Base-by-base conservation (phyloP, 1,284 basidiomycete genomes). In the Blastosporella zonata region DNA sequence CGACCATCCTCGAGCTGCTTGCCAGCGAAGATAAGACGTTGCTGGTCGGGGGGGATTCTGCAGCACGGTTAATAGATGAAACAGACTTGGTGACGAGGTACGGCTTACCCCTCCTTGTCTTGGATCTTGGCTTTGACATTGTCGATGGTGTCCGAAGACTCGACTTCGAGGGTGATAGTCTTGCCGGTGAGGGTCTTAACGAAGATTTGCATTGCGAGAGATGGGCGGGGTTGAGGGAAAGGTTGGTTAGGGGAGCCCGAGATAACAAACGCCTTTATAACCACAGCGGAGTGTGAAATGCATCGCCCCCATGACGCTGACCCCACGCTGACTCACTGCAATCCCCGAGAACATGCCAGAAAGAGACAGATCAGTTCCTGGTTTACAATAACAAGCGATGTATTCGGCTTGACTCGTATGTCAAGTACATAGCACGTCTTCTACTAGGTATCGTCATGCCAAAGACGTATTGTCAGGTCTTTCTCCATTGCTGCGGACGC, bases 81-180 rank as follows among this genome's bases (percentile, higher is more conserved):
- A 17, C 25, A 12, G 23, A 9, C 10, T 29, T 33, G 33, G 15
- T 17, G 23, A 20, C 15, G 9, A 17, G 12, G 4, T 9, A 20
- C 13, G 4, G 39, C 58, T 37, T 49, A 63, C 60, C 86, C 85
- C 61, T 90, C 87, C 71, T 90, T 89, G 69, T 90, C 87, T 67
- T 90, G 87, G 51, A 90, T 90, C 79, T 90, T 90, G 56, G 84
- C 78, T 71, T 89, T 87, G 15, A 61, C 59, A 28, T 61, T 61
- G 37, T 60, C 58, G 17, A 61, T 61, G 31, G 59, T 61, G 33
- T 61, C 58, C 0, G 59, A 60, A 22, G 58, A 89, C 75, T 91
- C 88, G 49, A 93, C 89, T 74, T 92, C 90, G 54, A 92, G 81
- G 61, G 90, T 92, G 74, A 93, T 92, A 35, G 89, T 92, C 79